A percentile compares a stretch with the other conserved stretches of the same genome.
Evolutionary conservation across 1,284 basidiomycete species (phyloP).

Genomic region (Ustilago trichophora): DNA sequence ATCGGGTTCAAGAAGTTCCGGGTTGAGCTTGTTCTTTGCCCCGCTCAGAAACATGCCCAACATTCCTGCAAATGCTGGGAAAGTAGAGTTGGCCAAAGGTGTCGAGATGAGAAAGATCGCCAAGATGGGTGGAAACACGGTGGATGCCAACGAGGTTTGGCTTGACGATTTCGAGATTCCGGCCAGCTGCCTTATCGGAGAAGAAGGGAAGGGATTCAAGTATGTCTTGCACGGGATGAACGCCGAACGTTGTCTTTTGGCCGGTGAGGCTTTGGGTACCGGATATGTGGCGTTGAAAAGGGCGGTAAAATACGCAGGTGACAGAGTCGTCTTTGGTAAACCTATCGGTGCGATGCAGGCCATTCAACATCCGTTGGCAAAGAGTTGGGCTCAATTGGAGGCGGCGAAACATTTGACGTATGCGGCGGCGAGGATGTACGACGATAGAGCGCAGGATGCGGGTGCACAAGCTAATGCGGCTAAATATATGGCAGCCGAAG

Average conservation of each 20-base stretch:
- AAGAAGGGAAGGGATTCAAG: slow-evolving; percentile 68
- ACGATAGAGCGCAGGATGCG: slow-evolving; percentile 44
- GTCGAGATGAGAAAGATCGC: slow-evolving; percentile 63
- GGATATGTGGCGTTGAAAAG: slow-evolving; percentile 49
- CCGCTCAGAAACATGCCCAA: slow-evolving; percentile 36
- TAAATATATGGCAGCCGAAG: slow-evolving; percentile 64
- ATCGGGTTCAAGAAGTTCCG: slow-evolving; percentile 53
- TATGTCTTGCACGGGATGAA: slow-evolving; percentile 61
- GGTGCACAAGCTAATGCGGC: slow-evolving; percentile 65
- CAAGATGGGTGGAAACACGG: slow-evolving; percentile 68
- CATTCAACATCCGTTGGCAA: slow-evolving; percentile 64
- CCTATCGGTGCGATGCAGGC: slow-evolving; percentile 65
- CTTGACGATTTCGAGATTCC: slow-evolving; percentile 67
- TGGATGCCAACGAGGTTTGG: slow-evolving; percentile 66
- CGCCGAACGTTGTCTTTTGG: slow-evolving; percentile 68
- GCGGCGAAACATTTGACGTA: slow-evolving; percentile 62
- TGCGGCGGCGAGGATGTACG: slow-evolving; percentile 60
- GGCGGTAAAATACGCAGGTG: slow-evolving; percentile 55
- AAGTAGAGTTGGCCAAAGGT: slow-evolving; percentile 30
- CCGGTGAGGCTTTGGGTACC: slow-evolving; percentile 68
- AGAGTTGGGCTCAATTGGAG: slow-evolving; percentile 62
- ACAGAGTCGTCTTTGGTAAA: slow-evolving; percentile 61
- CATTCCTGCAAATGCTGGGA: slow-evolving; percentile 22
- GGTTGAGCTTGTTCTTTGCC: slow-evolving; percentile 51
- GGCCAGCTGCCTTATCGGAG: slow-evolving; percentile 62